phyloP scores from a whole-genome alignment of 495 filamentous ascomycete species.

The Extremus antarcticus region DNA sequence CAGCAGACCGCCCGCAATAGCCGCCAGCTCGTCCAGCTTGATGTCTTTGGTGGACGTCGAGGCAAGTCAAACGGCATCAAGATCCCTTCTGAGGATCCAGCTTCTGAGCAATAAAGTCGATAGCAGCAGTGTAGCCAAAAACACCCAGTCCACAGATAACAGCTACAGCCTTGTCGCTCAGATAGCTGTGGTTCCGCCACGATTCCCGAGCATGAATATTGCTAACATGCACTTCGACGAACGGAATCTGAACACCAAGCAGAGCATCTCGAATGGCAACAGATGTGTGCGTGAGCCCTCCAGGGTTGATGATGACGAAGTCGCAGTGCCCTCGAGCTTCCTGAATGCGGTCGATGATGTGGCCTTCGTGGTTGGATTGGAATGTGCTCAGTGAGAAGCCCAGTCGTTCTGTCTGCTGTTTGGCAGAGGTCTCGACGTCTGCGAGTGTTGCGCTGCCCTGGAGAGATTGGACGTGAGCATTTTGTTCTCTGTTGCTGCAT shows the following conservation, averaged over 20 bases:
- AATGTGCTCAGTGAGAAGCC: slow-evolving; percentile 27
- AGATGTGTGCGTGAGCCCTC: slow-evolving; percentile 56
- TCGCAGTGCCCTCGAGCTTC: slow-evolving; percentile 36
- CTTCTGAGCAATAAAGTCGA: slow-evolving; percentile 31
- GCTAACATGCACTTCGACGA: slow-evolving; percentile 59
- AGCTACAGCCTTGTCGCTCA: slow-evolving; percentile 59
- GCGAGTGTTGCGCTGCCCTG: slow-evolving; percentile 48
- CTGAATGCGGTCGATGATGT: slow-evolving; percentile 36
- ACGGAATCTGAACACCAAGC: slow-evolving; percentile 51
- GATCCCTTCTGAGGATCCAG: slow-evolving; percentile 40
- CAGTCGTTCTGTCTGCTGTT: slow-evolving; percentile 34
- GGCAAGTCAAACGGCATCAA: background rate
- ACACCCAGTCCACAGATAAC: slow-evolving; percentile 36
- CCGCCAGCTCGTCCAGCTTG: too few relatives aligned
- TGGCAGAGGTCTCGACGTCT: slow-evolving; percentile 41
- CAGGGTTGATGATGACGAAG: slow-evolving; percentile 57
- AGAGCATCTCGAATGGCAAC: slow-evolving; percentile 60
- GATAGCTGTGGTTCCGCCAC: slow-evolving; percentile 53
- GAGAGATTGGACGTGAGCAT: slow-evolving; percentile 34
- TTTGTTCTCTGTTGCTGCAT: too few relatives aligned
- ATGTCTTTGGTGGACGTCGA: too few relatives aligned
- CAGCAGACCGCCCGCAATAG: too few relatives aligned
- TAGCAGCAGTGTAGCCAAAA: slow-evolving; percentile 53
- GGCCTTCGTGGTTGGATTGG: slow-evolving; percentile 57
- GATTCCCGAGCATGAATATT: slow-evolving; percentile 58